phyloP scores from a whole-genome alignment of 2,329 filamentous ascomycete genomes.

The Cladosporium cucumerinum region DNA sequence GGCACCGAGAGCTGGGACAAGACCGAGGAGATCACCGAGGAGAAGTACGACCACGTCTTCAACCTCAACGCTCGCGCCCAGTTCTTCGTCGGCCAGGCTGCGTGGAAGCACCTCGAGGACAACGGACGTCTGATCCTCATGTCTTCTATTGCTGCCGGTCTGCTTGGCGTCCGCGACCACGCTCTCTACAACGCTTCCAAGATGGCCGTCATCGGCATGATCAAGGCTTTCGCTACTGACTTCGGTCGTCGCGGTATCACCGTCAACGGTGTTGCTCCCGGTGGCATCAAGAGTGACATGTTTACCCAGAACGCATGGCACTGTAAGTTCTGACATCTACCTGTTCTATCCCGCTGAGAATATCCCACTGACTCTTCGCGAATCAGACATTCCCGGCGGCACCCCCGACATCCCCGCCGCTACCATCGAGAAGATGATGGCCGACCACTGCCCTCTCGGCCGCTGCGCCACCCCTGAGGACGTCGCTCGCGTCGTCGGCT shows the following conservation, averaged over 20 bases:
- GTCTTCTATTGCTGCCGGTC: constrained; percentile 65
- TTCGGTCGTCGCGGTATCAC: constrained; percentile 66
- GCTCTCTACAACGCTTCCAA: constrained; percentile 70
- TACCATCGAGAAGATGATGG: constrained; percentile 51
- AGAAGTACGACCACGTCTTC: constrained; percentile 71
- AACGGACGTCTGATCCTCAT: constrained; percentile 73
- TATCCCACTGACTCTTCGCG: not conserved
- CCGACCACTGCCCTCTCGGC: constrained; percentile 48
- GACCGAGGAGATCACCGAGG: constrained; percentile 64
- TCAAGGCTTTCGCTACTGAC: constrained; percentile 68
- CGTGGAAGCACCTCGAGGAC: constrained; percentile 65
- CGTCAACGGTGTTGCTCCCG: constrained; percentile 69
- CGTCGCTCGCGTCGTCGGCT: constrained; percentile 40
- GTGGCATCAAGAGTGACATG: constrained; percentile 75
- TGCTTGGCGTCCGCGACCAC: constrained; percentile 67
- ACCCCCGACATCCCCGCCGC: constrained; percentile 48
- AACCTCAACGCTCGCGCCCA: constrained; percentile 66
- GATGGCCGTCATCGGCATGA: constrained; percentile 69
- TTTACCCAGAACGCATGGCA: constrained; percentile 43
- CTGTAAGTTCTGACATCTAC: not conserved
- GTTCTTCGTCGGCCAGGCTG: constrained; percentile 76
- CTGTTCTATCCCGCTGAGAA: not conserved
- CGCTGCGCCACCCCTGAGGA: constrained; percentile 48
- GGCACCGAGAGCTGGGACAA: constrained; percentile 66
- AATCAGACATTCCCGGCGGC: constrained; percentile 48